Base-by-base conservation (phyloP, 148 eudicot genomes). In the Amaranthus hypochondriacus region DNA sequence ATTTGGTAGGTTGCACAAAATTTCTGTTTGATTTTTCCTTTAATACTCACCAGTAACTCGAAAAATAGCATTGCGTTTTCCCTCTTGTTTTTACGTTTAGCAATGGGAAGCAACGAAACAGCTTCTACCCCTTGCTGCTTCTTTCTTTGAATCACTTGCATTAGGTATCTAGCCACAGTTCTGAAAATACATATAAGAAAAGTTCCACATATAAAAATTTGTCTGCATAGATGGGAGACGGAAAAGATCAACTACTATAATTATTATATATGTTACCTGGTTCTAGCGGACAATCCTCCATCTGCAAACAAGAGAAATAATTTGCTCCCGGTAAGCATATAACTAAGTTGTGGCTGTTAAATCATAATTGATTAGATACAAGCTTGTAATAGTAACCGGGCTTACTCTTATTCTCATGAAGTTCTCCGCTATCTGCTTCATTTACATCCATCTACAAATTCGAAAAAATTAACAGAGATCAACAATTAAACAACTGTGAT, bases 41-140 rank as follows among this genome's bases (percentile, higher is more conserved):
- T 11, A 13, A 14, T 48, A 74, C 84, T 78, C 81, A 94, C 98
- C 90, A 94, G 86, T 74, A 91, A 74, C 83, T 94, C 97, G 73
- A 89, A 91, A 80, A 91, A 94, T 48, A 94, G 68, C 76, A 84
- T 81, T 28, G 98, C 96, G 43, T 83, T 84, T 78, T 90, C 92
- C 68, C 79, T 81, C 88, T 75, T 88, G 48, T 84, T 80, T 82
- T 89, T 91, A 69, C 86, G 79, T 70, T 80, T 54, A 79, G 88
- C 54, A 70, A 89, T 75, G 70, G 77, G 83, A 43, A 81, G 83
- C 75, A 94, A 79, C 63, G 78, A 80, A 69, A 86, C 59, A 12
- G 67, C 75, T 76, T 78, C 84, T 18, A 78, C 80, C 48, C 76
- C 82, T 62, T 80, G 75, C 61, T 68, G 66, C 78, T 65, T 76